phyloP scores from a whole-genome alignment of 345 rosid genomes.

The Arabidopsis thaliana region DNA sequence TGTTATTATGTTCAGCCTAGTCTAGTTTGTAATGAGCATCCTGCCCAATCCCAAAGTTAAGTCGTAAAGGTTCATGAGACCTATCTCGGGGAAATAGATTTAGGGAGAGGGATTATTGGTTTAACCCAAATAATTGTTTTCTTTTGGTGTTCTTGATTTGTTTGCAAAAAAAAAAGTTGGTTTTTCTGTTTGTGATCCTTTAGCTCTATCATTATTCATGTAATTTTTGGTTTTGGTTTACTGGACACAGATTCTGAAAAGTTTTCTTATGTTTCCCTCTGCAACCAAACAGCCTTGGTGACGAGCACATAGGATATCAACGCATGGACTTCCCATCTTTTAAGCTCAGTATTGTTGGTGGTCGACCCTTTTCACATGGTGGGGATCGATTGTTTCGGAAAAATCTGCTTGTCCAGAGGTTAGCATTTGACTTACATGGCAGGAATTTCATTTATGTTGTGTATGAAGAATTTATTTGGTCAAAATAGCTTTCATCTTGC shows the following conservation, averaged over 20 bases:
- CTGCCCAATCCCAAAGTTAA: neutral
- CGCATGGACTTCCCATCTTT: slow-evolving; percentile 69
- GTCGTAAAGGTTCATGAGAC: neutral
- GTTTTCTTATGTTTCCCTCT: slow-evolving; percentile 6
- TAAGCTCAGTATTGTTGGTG: slow-evolving; percentile 86
- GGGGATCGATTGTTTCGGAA: slow-evolving; percentile 63
- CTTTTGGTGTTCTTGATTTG: neutral
- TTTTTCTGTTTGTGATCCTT: slow-evolving; percentile 1
- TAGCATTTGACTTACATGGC: slow-evolving; percentile 30
- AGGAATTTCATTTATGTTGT: neutral
- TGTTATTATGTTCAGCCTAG: neutral
- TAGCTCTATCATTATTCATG: slow-evolving; percentile 1
- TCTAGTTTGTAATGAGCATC: neutral
- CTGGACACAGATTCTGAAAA: neutral
- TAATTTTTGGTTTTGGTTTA: slow-evolving; percentile 11
- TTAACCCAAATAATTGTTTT: neutral
- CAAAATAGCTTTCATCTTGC: neutral
- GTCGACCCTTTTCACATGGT: slow-evolving; percentile 90
- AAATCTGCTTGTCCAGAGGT: slow-evolving; percentile 68
- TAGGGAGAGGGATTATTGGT: neutral
- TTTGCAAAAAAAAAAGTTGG: neutral
- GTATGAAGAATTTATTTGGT: neutral
- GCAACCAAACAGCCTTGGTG: slow-evolving; percentile 68
- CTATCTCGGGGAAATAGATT: neutral
- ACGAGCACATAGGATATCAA: slow-evolving; percentile 73